Evolutionary conservation across 2,329 filamentous ascomycete genomes (phyloP).

Genomic region (Fusarium buharicum): DNA sequence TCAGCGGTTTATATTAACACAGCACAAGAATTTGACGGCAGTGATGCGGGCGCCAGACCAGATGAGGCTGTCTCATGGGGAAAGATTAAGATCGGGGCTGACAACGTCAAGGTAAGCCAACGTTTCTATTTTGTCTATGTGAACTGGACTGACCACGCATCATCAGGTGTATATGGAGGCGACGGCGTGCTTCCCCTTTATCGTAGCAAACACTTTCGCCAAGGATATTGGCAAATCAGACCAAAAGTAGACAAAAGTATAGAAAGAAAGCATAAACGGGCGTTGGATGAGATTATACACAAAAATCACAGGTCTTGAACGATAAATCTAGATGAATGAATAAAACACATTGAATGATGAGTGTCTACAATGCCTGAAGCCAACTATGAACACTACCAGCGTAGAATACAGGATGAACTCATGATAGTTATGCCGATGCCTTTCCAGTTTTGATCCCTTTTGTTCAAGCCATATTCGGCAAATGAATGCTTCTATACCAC

Average conservation of each 20-base stretch:
- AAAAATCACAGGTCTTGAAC: background rate
- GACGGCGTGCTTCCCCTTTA: constrained; percentile 72
- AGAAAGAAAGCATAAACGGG: background rate
- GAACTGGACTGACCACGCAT: constrained; percentile 3
- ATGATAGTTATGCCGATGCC: background rate
- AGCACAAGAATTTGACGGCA: constrained; percentile 96
- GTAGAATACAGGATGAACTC: background rate
- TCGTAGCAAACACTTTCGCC: constrained; percentile 74
- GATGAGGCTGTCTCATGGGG: constrained; percentile 99
- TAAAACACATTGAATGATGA: background rate
- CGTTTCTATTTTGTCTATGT: background rate
- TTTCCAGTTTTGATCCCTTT: background rate
- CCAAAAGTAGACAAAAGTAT: constrained; percentile 13
- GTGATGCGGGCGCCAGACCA: constrained; percentile 91
- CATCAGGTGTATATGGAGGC: constrained; percentile 71
- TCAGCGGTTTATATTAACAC: constrained; percentile 98
- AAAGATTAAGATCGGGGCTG: constrained; percentile 91
- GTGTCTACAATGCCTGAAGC: background rate
- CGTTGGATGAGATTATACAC: background rate
- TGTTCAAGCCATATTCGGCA: background rate
- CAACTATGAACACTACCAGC: background rate
- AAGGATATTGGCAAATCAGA: constrained; percentile 55
- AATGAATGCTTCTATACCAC: background rate
- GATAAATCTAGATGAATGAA: no score
- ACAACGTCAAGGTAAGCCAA: constrained; percentile 82